Conservation (phyloP, 2,329 filamentous ascomycete species). For the Cercospora canescens region DNA sequence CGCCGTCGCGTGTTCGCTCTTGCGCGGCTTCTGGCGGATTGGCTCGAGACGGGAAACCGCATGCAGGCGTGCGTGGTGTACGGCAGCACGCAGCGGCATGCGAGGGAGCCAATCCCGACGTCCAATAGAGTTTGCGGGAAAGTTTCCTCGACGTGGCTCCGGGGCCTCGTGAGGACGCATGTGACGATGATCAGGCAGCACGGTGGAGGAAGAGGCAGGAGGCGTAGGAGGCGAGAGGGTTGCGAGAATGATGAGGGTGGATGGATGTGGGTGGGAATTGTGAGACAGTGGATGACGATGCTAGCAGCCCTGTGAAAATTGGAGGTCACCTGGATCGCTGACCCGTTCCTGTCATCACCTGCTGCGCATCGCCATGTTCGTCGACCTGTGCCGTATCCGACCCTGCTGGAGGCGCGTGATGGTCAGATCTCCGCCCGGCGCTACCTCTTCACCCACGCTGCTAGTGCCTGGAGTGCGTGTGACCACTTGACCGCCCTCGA, state of each 20-base stretch:
- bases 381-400: not conserved
- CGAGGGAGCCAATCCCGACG: conserved; percentile 1
- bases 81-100: conserved; percentile 4
- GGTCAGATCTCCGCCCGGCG: not conserved
- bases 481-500: conserved; percentile 4
- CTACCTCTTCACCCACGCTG: not conserved
- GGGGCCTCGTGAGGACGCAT: not conserved
- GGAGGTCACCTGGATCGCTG: not conserved
- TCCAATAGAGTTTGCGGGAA: not conserved
- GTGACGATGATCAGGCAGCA: not conserved
- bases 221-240: not conserved
- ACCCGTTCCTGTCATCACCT: conserved; percentile 3
- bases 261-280: not conserved
- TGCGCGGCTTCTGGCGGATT: not conserved
- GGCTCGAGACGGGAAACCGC: not conserved
- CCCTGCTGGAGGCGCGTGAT: not conserved
- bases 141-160: no score
- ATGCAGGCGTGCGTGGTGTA: not conserved
- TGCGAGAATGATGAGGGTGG: not conserved
- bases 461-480: not conserved
- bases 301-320: not conserved
- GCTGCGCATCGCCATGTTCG: not conserved
- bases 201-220: not conserved
- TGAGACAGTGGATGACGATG: not conserved
- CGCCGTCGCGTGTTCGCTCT: not conserved